Evolutionary conservation across 2,329 filamentous ascomycete species (phyloP), one percentile per base, ranked within the genome.

Genomic region (Aspergillus hiratsukae): DNA sequence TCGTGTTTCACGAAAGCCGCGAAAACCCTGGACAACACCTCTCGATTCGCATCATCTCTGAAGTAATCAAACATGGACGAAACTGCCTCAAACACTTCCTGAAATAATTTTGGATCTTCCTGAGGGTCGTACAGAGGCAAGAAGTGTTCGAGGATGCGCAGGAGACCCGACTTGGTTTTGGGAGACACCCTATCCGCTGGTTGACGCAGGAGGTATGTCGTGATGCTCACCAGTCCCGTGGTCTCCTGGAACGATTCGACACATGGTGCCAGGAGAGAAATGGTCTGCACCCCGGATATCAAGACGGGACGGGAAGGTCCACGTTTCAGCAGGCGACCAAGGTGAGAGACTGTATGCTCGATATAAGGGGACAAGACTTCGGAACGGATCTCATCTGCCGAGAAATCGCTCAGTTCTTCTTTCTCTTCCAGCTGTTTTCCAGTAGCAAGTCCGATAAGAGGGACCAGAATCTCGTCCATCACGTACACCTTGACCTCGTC

Each of bases 51-150:
- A 46, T 86, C 83, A 71, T 97, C 92, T 64, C 87, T 90, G 77
- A 97, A 93, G 70, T 92, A 96, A 54, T 90, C 89, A 69, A 96
- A 97, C 35, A 97, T 81, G 0, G 89, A 87, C 3, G 89, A 87
- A 9, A 94, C 75, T 0, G 90, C 90, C 48, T 84, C 79, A 69
- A 89, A 96, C 0, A 95, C 83, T 37, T 83, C 80, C 48, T 81
- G 76, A 50, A 84, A 84, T 17, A 93, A 75, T 25, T 81, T 79
- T 5, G 74, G 66, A 50, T 88, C 80, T 57, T 81, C 79, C 49
- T 81, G 74, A 9, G 82, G 74, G 55, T 84, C 77, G 58, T 84
- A 85, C 1, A 89, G 76, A 8, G 86, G 84, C 48, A 96, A 81
- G 61, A 97, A 95, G 58, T 88, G 85, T 68, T 94, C 86, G 19